Base-by-base conservation (phyloP, 257 asterid species). In the Solanum chilense region DNA sequence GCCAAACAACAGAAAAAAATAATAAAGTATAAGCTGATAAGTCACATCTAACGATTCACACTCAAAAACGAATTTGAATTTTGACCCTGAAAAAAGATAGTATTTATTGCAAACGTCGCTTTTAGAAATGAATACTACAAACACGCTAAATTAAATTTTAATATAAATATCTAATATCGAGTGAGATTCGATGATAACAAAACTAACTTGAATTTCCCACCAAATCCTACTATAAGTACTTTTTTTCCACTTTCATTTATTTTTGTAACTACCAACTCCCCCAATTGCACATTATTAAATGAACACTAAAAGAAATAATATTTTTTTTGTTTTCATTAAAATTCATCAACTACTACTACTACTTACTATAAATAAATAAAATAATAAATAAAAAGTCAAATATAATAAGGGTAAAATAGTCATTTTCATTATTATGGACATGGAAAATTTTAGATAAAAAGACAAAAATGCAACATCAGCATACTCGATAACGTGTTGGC, bases 401-500 rank as follows among this genome's bases (percentile, higher is more conserved):
- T 80, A 29, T 49, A 9, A 1, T 31, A 47, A 80, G 69, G 69
- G 69, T 18, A 49, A 27, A 49, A 29, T 6, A 27, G 85, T 10
- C 85, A 80, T 80, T 78, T 11, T 3, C 1, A 18, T 73, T 10
- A 47, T 27, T 77, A 31, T 9, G 20, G 27, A 45, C 27, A 47
- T 47, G n/a, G 18, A 78, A 7, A 45, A 5, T 5, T 21, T 18
- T 47, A 16, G n/a, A 27, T 27, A n/a, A 45, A 33, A 80, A 47
- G 18, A 80, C 42, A 47, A 80, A 80, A 29, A 77, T 18, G 49
- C 41, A 78, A 44, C 84, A 45, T 16, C 44, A 80, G 20, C 85
- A 47, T 47, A 47, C 85, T 29, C 44, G 45, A 81, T 49, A 81
- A 49, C 85, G 85, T 47, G 85, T 80, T 85, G 88, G 88, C 88